Conservation (phyloP, 2,329 filamentous ascomycete species). For the Cladosporium sp. region DNA sequence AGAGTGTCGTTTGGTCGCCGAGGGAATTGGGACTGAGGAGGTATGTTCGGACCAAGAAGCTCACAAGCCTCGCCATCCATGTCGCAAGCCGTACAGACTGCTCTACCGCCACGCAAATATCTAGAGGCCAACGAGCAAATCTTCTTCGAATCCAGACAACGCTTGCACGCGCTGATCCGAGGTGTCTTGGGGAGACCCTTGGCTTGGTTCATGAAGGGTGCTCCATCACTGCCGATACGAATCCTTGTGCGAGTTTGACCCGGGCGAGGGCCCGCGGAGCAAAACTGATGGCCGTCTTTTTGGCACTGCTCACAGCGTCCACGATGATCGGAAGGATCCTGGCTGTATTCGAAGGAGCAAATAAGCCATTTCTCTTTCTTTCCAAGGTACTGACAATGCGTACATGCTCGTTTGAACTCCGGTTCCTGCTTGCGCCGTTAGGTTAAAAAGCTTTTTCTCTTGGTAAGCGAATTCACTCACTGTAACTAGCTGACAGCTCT, state of each 20-base stretch:
- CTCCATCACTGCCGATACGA: slow-evolving; percentile 21
- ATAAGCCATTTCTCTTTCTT: slow-evolving; percentile 20
- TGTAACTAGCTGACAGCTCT: slow-evolving; percentile 33
- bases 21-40: background rate
- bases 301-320: slow-evolving; percentile 31
- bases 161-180: slow-evolving; percentile 8
- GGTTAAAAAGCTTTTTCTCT: background rate
- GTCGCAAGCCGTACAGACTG: slow-evolving; percentile 10
- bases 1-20: background rate
- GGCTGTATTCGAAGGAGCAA: slow-evolving; percentile 33
- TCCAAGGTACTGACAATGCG: slow-evolving; percentile 23
- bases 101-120: slow-evolving; percentile 13
- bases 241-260: slow-evolving; percentile 20
- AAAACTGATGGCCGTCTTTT: slow-evolving; percentile 25
- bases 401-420: slow-evolving; percentile 32
- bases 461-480: background rate
- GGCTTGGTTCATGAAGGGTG: slow-evolving; percentile 15
- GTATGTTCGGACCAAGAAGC: background rate
- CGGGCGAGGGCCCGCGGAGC: slow-evolving; percentile 34
- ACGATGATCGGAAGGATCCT: background rate
- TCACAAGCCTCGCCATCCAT: slow-evolving; percentile 11
- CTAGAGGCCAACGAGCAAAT: slow-evolving; percentile 20
- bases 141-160: slow-evolving; percentile 13
- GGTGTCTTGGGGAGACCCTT: slow-evolving; percentile 5
- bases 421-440: slow-evolving; percentile 17